These are phyloP conservation scores for Ilex paraguariensis DNA, from an alignment of 305 asterid species.

Conservation along the genomic window DNA sequence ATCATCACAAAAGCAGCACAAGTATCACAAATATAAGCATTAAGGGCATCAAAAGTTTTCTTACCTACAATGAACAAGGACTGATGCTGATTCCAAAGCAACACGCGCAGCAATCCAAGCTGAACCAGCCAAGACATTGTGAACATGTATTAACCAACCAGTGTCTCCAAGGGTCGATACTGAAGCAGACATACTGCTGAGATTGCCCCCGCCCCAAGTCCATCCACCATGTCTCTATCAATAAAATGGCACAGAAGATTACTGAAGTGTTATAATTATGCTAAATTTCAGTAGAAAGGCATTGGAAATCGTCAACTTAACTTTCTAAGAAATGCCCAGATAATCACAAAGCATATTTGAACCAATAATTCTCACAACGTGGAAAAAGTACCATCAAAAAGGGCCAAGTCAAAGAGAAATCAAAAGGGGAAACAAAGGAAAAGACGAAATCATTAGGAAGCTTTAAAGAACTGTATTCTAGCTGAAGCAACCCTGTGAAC, in stretches of 20 bases:
- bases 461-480: no score
- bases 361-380: constrained; percentile 6
- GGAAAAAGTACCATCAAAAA: constrained; percentile 3
- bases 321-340: no score
- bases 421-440: constrained; percentile 1
- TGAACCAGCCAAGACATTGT: constrained; percentile 94
- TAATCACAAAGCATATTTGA: no score
- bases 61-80: constrained; percentile 99
- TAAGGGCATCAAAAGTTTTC: constrained; percentile 3
- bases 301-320: no score
- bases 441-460: no score
- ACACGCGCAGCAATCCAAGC: constrained; percentile 99
- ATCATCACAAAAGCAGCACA: no score
- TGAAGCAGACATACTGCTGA: constrained; percentile 99
- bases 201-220: constrained; percentile 99
- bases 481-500: no score
- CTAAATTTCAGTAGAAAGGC: neutral
- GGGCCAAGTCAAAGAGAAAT: constrained; percentile 5
- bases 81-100: constrained; percentile 92
- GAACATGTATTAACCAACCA: constrained; percentile 97
- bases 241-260: constrained; percentile 15
- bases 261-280: constrained; percentile 5
- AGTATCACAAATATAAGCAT: no score
- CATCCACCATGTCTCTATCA: constrained; percentile 94
- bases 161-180: constrained; percentile 96